These are phyloP conservation scores for Plasmodium gaboni DNA, from an alignment of 169 alveolate species.

Conservation along the genomic window DNA sequence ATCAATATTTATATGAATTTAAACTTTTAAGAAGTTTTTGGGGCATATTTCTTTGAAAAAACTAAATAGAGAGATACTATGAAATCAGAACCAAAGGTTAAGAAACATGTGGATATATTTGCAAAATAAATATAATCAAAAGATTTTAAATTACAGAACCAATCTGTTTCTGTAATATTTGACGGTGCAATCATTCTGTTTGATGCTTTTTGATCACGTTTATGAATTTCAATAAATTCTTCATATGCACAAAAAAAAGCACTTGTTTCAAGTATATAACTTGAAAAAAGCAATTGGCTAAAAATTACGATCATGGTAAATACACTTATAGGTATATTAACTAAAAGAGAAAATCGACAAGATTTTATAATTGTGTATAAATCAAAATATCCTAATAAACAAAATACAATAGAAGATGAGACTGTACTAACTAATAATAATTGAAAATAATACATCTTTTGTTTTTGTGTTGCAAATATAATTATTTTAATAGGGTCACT, in stretches of 20 bases:
- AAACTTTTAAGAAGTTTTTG: not conserved
- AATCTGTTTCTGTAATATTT: constrained; percentile 37
- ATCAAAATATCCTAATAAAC: constrained; percentile 29
- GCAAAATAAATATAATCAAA: constrained; percentile 33
- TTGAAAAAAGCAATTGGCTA: constrained; percentile 46
- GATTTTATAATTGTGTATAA: constrained; percentile 49
- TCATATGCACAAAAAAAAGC: constrained; percentile 52
- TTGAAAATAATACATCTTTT: constrained; percentile 33
- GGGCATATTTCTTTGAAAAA: constrained; percentile 30
- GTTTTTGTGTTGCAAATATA: constrained; percentile 53
- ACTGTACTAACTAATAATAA: constrained; percentile 35
- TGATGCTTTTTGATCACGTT: not conserved
- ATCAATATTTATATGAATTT: too few relatives aligned
- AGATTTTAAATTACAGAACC: constrained; percentile 40
- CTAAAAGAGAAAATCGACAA: constrained; percentile 42
- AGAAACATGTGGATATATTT: constrained; percentile 16
- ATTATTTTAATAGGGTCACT: constrained; percentile 48
- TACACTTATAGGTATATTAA: constrained; percentile 25
- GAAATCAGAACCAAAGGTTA: constrained; percentile 24
- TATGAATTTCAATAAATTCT: constrained; percentile 13
- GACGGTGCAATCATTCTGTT: constrained; percentile 5
- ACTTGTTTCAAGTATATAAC: constrained; percentile 55
- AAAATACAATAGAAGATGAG: constrained; percentile 21
- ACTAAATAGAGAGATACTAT: constrained; percentile 38
- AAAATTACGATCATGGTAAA: constrained; percentile 32